Conservation (phyloP, 2,329 filamentous ascomycete genomes). For the Aspergillus oerlinghausenensis region DNA sequence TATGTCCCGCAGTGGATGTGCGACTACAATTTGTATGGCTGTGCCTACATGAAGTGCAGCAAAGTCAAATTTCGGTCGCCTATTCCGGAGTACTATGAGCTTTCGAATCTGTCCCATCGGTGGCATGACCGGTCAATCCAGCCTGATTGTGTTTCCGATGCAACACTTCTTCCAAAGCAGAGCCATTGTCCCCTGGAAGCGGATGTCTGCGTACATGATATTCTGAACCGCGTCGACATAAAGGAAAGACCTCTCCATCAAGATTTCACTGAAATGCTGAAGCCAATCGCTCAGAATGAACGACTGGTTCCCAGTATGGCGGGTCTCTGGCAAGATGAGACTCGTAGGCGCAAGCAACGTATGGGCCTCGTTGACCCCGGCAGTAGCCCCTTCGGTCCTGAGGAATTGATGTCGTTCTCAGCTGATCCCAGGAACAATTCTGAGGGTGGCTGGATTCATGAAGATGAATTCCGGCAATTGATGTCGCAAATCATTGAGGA, state of each 20-base stretch:
- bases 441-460: constrained; percentile 85
- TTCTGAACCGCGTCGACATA: constrained; percentile 74
- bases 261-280: constrained; percentile 70
- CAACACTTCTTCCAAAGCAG: constrained; percentile 63
- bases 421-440: constrained; percentile 69
- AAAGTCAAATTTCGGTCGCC: constrained; percentile 71
- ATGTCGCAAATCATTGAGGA: constrained; percentile 59
- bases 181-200: constrained; percentile 89
- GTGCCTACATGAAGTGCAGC: constrained; percentile 72
- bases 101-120: constrained; percentile 58
- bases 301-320: constrained; percentile 94
- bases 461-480: constrained; percentile 71
- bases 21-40: constrained; percentile 96
- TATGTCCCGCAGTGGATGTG: constrained; percentile 96
- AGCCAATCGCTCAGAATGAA: constrained; percentile 60
- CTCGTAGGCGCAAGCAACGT: constrained; percentile 66
- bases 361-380: constrained; percentile 61
- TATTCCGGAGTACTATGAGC: constrained; percentile 64
- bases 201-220: constrained; percentile 83
- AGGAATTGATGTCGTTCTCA: constrained; percentile 83
- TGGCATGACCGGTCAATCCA: constrained; percentile 78
- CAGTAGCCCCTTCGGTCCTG: constrained; percentile 73
- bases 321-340: constrained; percentile 87
- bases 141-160: constrained; percentile 55
- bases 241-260: constrained; percentile 77